These are phyloP conservation scores for Penicillium bovifimosum DNA, from an alignment of 495 filamentous ascomycete genomes.

Conservation along the genomic window DNA sequence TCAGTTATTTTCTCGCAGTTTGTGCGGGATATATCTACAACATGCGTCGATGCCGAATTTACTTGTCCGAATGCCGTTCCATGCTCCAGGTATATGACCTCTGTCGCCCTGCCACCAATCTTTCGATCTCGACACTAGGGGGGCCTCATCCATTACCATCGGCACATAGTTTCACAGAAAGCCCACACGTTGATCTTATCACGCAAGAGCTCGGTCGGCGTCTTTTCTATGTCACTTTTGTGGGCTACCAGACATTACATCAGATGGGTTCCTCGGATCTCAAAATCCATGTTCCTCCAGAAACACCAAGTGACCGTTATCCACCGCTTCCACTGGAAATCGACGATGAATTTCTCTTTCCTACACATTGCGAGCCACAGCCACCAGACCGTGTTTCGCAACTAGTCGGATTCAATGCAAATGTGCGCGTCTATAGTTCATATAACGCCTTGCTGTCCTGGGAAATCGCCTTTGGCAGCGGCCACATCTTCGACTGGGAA, in stretches of 20 bases:
- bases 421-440: conserved; percentile 63
- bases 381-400: conserved; percentile 56
- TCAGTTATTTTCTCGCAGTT: conserved; percentile 76
- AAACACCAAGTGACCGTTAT: conserved; percentile 66
- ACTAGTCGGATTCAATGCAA: conserved; percentile 72
- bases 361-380: conserved; percentile 57
- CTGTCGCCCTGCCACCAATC: conserved; percentile 43
- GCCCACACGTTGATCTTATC: conserved; percentile 52
- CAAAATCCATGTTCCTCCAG: conserved; percentile 61
- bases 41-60: conserved; percentile 59
- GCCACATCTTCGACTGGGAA: conserved; percentile 64
- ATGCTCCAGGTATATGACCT: conserved; percentile 65
- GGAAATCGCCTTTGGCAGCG: conserved; percentile 69
- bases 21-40: conserved; percentile 66
- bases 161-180: conserved; percentile 18
- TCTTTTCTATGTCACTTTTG: conserved; percentile 72
- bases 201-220: conserved; percentile 72
- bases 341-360: conserved; percentile 71
- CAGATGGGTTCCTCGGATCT: conserved; percentile 63
- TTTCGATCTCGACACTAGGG: conserved; percentile 9
- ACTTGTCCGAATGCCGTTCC: conserved; percentile 66
- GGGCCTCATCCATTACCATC: conserved; percentile 23
- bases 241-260: conserved; percentile 56
- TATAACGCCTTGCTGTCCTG: conserved; percentile 63
- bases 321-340: conserved; percentile 74